These are phyloP conservation scores for Coemansia sp. DNA, from an alignment of 192 early-diverging fungal genomes.

Conservation along the genomic window DNA sequence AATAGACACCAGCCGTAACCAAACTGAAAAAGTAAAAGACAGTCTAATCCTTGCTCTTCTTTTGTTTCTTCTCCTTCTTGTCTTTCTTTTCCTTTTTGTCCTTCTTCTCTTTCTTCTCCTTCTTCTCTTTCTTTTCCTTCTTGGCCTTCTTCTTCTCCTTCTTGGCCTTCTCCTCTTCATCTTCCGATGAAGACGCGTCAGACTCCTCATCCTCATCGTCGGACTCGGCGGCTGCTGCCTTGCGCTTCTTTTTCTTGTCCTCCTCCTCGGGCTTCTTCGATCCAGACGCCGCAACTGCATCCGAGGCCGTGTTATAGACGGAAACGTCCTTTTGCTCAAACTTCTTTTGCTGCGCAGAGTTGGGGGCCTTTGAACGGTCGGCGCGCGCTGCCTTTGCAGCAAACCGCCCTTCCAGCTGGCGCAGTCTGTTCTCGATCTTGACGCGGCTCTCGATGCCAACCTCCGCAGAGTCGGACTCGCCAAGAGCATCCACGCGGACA, in stretches of 20 bases:
- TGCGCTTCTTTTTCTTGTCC: conserved; percentile 55
- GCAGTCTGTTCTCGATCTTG: conserved; percentile 85
- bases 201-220: conserved; percentile 15
- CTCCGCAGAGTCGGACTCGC: conserved; percentile 75
- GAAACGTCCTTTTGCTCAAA: conserved; percentile 54
- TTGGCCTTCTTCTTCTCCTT: conserved; percentile 50
- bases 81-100: conserved; percentile 44
- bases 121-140: conserved; percentile 47
- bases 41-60: conserved; percentile 42
- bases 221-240: conserved; percentile 37
- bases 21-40: background rate
- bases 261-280: conserved; percentile 16
- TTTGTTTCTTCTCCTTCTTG: conserved; percentile 41
- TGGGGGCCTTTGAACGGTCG: conserved; percentile 57
- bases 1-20: background rate
- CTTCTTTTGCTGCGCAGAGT: conserved; percentile 42
- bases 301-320: conserved; percentile 57
- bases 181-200: conserved; percentile 43
- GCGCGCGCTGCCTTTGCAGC: conserved; percentile 71
- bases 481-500: conserved; percentile 90
- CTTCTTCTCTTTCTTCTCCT: conserved; percentile 46
- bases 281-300: conserved; percentile 29
- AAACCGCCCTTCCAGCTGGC: conserved; percentile 85
- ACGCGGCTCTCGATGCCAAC: conserved; percentile 84
- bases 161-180: conserved; percentile 50